Conservation (phyloP, 345 rosid species). For the Passiflora organensis region DNA sequence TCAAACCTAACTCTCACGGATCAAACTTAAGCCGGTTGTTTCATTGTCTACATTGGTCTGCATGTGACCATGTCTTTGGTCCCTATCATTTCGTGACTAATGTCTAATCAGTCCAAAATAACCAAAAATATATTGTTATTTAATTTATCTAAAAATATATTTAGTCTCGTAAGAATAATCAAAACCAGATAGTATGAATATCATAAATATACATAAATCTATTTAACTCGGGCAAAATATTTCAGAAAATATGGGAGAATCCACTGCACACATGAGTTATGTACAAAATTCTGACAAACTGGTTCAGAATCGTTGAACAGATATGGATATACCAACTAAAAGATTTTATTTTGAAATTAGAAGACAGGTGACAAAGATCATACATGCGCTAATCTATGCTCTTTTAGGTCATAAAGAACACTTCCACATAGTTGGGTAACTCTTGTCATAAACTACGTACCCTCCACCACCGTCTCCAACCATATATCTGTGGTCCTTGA, state of each 20-base stretch:
- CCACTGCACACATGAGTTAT: too few species aligned
- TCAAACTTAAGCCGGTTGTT: slow-evolving; percentile 10
- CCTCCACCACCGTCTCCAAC: slow-evolving; percentile 2
- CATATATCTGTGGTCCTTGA: neutral
- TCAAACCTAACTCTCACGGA: slow-evolving; percentile 12
- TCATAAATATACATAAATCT: too few species aligned
- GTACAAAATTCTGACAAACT: neutral
- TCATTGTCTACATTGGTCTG: slow-evolving; percentile 12
- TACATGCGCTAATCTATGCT: neutral
- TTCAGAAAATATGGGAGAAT: too few species aligned
- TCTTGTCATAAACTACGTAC: neutral
- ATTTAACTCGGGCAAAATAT: too few species aligned
- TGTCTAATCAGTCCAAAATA: neutral
- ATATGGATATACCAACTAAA: neutral
- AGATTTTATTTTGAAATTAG: too few species aligned
- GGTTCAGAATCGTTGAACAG: neutral
- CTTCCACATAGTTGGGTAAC: slow-evolving; percentile 4
- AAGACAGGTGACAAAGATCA: too few species aligned
- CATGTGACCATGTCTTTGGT: slow-evolving; percentile 26
- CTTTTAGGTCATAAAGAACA: slow-evolving; percentile 2
- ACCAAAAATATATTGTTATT: too few species aligned
- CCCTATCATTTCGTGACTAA: too few species aligned
- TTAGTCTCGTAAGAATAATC: too few species aligned
- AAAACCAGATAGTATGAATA: too few species aligned
- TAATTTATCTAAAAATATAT: too few species aligned